Conservation (phyloP, 495 filamentous ascomycete genomes). For the Annulohypoxylon maeteangense region DNA sequence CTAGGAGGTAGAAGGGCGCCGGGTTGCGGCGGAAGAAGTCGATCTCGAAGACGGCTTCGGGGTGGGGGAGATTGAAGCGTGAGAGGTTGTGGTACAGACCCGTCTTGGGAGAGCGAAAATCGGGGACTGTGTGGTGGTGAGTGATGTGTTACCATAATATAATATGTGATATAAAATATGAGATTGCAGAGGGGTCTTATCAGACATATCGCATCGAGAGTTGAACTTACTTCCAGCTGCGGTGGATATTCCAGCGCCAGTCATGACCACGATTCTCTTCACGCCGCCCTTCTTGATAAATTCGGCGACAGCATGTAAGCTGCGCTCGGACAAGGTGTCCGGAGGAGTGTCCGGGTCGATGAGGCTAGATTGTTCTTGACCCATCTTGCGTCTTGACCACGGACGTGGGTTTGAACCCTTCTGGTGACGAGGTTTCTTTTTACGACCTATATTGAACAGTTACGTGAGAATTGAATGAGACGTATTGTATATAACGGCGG, state of each 20-base stretch:
- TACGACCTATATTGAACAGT: constrained; percentile 42
- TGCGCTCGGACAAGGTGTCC: constrained; percentile 71
- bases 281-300: constrained; percentile 76
- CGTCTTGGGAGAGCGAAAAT: constrained; percentile 80
- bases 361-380: constrained; percentile 57
- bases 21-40: constrained; percentile 86
- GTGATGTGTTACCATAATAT: constrained; percentile 2
- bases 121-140: constrained; percentile 66
- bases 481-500: neutral
- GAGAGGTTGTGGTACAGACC: constrained; percentile 87
- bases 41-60: constrained; percentile 85
- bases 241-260: constrained; percentile 70
- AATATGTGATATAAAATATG: neutral
- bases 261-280: constrained; percentile 82
- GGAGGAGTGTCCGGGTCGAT: constrained; percentile 73
- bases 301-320: constrained; percentile 75
- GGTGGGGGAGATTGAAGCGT: constrained; percentile 82
- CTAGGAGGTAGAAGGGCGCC: constrained; percentile 88
- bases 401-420: constrained; percentile 45
- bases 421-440: constrained; percentile 43
- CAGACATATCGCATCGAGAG: neutral
- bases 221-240: constrained; percentile 63
- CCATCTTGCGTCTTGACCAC: constrained; percentile 53
- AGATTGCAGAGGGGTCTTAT: neutral
- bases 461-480: neutral